Percentiles rank a stretch among this genome's conserved stretches.
These are phyloP conservation scores for Anisogramma anomala DNA, from an alignment of 2,329 filamentous ascomycete species.

Conservation along the genomic window DNA sequence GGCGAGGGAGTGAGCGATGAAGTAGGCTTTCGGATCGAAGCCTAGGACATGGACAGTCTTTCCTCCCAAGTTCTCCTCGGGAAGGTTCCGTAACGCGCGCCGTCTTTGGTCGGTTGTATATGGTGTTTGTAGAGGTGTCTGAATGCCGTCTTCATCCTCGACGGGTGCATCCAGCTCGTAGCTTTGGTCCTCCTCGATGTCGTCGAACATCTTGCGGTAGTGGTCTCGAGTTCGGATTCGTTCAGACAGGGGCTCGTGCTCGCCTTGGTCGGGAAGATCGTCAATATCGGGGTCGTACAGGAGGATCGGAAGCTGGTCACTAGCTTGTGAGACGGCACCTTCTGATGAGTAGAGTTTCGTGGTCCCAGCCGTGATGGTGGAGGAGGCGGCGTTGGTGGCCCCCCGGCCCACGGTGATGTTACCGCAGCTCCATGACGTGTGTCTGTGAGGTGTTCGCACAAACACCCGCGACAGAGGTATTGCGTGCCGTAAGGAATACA, in stretches of 20 bases:
- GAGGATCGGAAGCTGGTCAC: slow-evolving; percentile 10
- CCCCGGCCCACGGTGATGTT: slow-evolving; percentile 30
- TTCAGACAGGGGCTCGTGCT: slow-evolving; percentile 7
- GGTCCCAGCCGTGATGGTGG: slow-evolving; percentile 18
- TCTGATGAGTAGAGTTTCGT: slow-evolving; percentile 13
- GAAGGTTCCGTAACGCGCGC: background rate
- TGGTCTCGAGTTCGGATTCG: background rate
- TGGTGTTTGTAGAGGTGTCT: slow-evolving; percentile 3
- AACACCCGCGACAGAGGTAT: slow-evolving; percentile 32
- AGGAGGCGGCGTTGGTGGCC: too few species aligned
- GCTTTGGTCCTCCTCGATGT: slow-evolving; percentile 5
- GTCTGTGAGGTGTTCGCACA: slow-evolving; percentile 29
- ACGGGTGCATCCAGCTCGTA: slow-evolving; percentile 1
- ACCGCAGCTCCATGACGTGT: slow-evolving; percentile 28
- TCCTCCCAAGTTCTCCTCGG: background rate
- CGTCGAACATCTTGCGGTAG: slow-evolving; percentile 8
- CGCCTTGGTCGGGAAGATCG: slow-evolving; percentile 5
- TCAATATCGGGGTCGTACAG: slow-evolving; percentile 1
- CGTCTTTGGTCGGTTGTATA: slow-evolving; percentile 3
- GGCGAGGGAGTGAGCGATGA: slow-evolving; percentile 22
- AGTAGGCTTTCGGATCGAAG: slow-evolving; percentile 14
- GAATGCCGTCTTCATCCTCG: background rate
- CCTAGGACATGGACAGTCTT: slow-evolving; percentile 12
- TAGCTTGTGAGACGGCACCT: slow-evolving; percentile 6
- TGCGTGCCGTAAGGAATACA: slow-evolving; percentile 29